phyloP scores from a whole-genome alignment of 2,329 filamentous ascomycete species.

The Paecilomyces fulvus region DNA sequence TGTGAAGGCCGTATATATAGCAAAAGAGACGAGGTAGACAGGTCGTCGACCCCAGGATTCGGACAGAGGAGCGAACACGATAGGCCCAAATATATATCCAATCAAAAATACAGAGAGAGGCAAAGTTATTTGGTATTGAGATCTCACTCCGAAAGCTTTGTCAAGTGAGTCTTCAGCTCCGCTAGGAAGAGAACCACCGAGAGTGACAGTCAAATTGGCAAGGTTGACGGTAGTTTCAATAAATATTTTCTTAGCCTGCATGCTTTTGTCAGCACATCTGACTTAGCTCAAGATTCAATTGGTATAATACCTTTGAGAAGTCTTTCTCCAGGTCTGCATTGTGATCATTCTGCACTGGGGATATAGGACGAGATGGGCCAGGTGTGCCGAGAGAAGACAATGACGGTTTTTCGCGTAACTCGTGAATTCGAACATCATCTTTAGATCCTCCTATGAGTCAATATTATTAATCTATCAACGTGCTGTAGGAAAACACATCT shows the following conservation, averaged over 20 bases:
- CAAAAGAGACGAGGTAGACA: conserved; percentile 40
- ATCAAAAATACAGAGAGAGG: conserved; percentile 17
- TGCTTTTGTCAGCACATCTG: background rate
- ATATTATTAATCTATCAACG: background rate
- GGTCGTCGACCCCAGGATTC: conserved; percentile 23
- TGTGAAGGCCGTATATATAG: conserved; percentile 23
- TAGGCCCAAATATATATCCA: conserved; percentile 21
- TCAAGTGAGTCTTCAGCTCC: conserved; percentile 9
- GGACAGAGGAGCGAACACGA: conserved; percentile 25
- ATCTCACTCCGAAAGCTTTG: conserved; percentile 4
- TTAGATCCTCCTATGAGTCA: background rate
- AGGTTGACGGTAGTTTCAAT: background rate
- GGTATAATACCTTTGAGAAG: background rate
- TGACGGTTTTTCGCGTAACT: background rate
- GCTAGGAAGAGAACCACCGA: conserved; percentile 18
- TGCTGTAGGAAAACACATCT: too few relatives aligned
- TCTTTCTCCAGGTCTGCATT: background rate
- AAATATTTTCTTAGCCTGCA: conserved; percentile 1
- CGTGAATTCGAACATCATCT: background rate
- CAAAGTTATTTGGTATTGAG: conserved; percentile 12
- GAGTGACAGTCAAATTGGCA: conserved; percentile 12
- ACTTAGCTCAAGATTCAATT: background rate
- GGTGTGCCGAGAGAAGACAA: background rate
- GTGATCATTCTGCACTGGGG: background rate
- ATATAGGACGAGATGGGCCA: background rate